Evolutionary conservation across 2,329 filamentous ascomycete genomes (phyloP), one percentile per base, ranked within the genome.

Genomic region (Aureobasidium leucospermi): DNA sequence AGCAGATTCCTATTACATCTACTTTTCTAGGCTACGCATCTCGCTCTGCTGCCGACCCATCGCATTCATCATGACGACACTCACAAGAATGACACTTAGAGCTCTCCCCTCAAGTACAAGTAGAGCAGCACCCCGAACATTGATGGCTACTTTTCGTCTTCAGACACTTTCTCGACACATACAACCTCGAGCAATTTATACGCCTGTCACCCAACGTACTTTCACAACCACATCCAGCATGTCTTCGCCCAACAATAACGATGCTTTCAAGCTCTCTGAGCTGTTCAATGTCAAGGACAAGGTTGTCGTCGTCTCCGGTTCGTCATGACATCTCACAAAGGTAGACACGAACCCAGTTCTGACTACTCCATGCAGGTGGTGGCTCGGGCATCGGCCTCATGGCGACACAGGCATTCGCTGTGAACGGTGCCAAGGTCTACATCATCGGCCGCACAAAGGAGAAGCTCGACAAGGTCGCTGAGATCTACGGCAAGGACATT

Each of bases 351-450:
- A 13, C 5, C 2, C 23, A 23, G 23, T 23, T 32, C 45, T 47
- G 45, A 47, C 45, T 13, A 19, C 7, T 6, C 29, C 6, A 13
- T 41, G 8, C 15, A 52, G 48, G 48, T 38, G 77, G 75, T 55
- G 76, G 76, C 39, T 73, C 70, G 6, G 77, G 77, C 11, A 79
- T 79, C 61, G 77, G 77, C 23, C 63, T 79, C 60, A 79, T 79
- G 76, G 68, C 72, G 42, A 73, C 72, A 16, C 76, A 78, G 64
- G 67, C 49, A 10, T 62, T 65, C 32, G 63, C 63, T 28, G 62
- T 67, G 47, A 71, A 71, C 60, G 69, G 69, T 2, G 70, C 69
- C 32, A 78, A 78, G 65, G 76, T 78, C 28, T 79, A 79, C 66
- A 78, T 79, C 63, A 71, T 74, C 19, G 76, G 77, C 42, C 72